Conservation (phyloP, 2,329 filamentous ascomycete genomes). For the Claviceps spartinae region DNA sequence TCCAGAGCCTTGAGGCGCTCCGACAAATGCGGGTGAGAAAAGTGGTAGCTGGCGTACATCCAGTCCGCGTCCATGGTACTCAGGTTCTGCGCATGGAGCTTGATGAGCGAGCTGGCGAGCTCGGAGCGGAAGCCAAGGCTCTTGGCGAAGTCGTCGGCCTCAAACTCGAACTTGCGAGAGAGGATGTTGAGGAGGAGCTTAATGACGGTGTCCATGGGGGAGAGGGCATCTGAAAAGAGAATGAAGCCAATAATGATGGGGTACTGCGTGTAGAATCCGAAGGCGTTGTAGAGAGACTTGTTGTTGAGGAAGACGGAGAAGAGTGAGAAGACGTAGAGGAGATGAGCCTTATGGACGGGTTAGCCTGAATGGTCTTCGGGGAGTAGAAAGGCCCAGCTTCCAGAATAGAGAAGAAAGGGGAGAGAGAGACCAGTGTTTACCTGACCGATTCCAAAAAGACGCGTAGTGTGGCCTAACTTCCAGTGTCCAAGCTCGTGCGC, state of each 20-base stretch:
- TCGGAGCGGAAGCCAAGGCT: constrained; percentile 72
- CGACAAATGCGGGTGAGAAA: constrained; percentile 90
- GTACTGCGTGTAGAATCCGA: constrained; percentile 71
- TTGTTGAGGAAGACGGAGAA: constrained; percentile 99
- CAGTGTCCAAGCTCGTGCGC: constrained; percentile 96
- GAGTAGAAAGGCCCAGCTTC: background rate
- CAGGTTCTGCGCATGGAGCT: constrained; percentile 95
- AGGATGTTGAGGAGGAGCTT: constrained; percentile 94
- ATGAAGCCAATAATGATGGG: constrained; percentile 97
- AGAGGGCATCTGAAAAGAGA: constrained; percentile 91
- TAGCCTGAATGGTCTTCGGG: background rate
- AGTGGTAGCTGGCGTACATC: constrained; percentile 97
- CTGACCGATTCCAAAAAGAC: constrained; percentile 75
- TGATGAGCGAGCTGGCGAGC: constrained; percentile 79
- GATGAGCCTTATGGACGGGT: constrained; percentile 50
- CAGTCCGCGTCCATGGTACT: constrained; percentile 98
- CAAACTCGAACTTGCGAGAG: constrained; percentile 87
- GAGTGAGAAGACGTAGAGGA: constrained; percentile 92
- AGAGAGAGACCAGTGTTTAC: constrained; percentile 25
- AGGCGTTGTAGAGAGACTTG: constrained; percentile 74
- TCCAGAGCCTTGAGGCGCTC: constrained; percentile 84
- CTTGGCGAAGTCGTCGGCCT: constrained; percentile 84
- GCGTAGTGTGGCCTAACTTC: constrained; percentile 89
- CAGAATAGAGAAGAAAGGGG: background rate
- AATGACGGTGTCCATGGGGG: constrained; percentile 85